Evolutionary conservation across 164 flowering plant genomes (phyloP).

Genomic region (Annona cherimola): DNA sequence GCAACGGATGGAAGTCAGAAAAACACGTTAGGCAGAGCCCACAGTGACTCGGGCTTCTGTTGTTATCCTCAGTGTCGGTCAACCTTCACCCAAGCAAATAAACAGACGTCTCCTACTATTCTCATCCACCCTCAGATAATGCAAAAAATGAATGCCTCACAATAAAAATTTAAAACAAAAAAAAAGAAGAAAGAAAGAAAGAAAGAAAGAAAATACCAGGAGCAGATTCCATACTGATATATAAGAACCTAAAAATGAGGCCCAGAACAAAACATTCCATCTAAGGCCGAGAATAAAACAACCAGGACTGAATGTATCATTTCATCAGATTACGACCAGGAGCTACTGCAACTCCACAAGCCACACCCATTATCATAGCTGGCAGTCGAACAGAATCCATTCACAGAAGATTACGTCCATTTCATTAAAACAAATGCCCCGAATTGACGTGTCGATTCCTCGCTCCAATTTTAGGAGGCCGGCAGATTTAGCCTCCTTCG

Average conservation of each 20-base stretch:
- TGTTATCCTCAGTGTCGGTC: not conserved
- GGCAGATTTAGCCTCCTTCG: not conserved
- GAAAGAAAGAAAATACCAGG: too few relatives aligned
- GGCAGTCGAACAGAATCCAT: not conserved
- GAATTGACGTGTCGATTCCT: not conserved
- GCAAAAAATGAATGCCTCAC: not conserved
- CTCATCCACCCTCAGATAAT: not conserved
- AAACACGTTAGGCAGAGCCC: constrained; percentile 1
- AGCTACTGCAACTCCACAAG: not conserved
- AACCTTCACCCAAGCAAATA: not conserved
- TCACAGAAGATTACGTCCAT: not conserved
- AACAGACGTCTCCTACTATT: not conserved
- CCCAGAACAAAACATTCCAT: not conserved
- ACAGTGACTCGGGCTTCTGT: not conserved
- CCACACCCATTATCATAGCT: too few relatives aligned
- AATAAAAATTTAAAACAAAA: not conserved
- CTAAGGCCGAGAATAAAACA: not conserved
- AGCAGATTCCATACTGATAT: not conserved
- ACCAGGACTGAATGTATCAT: not conserved
- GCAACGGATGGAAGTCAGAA: constrained; percentile 5
- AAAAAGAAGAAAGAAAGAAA: too few relatives aligned
- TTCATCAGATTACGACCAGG: not conserved
- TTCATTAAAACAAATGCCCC: not conserved
- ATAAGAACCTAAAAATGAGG: not conserved
- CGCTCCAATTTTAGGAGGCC: not conserved